phyloP scores from a whole-genome alignment of 768 basidiomycete genomes.

The Leccinellum rugosiceps region DNA sequence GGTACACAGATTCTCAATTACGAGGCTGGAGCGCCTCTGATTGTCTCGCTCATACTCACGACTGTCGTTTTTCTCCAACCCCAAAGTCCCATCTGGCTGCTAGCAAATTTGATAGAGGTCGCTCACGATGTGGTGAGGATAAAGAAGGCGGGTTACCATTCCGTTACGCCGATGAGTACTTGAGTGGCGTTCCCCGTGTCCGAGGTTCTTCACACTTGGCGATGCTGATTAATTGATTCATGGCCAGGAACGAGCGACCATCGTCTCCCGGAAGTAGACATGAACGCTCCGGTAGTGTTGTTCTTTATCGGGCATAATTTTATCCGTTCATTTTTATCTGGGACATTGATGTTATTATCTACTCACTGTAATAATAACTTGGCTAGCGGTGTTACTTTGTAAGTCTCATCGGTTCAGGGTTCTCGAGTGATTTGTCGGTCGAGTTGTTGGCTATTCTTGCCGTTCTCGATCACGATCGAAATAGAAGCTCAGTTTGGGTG shows the following conservation, averaged over 20 bases:
- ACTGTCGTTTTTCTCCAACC: slow-evolving; percentile 12
- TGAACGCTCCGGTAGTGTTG: slow-evolving; percentile 1
- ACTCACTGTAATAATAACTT: too few relatives aligned
- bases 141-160: slow-evolving; percentile 9
- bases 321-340: neutral
- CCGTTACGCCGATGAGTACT: slow-evolving; percentile 19
- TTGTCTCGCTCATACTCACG: slow-evolving; percentile 20
- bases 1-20: slow-evolving; percentile 12
- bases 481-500: slow-evolving; percentile 4
- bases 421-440: neutral
- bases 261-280: slow-evolving; percentile 19
- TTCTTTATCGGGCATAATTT: neutral
- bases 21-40: slow-evolving; percentile 11
- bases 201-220: neutral
- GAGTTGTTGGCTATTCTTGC: slow-evolving; percentile 10
- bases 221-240: neutral
- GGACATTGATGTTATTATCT: neutral
- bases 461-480: slow-evolving; percentile 20
- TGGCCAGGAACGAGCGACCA: slow-evolving; percentile 23
- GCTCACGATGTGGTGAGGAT: slow-evolving; percentile 31
- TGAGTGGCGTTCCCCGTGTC: slow-evolving; percentile 1
- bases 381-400: neutral
- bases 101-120: slow-evolving; percentile 35
- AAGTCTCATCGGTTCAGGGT: too few relatives aligned
- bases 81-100: slow-evolving; percentile 19